A percentile compares a stretch with the other conserved stretches of the same genome.
phyloP scores from a whole-genome alignment of 2,329 filamentous ascomycete genomes.

The Ophiostoma quercus region DNA sequence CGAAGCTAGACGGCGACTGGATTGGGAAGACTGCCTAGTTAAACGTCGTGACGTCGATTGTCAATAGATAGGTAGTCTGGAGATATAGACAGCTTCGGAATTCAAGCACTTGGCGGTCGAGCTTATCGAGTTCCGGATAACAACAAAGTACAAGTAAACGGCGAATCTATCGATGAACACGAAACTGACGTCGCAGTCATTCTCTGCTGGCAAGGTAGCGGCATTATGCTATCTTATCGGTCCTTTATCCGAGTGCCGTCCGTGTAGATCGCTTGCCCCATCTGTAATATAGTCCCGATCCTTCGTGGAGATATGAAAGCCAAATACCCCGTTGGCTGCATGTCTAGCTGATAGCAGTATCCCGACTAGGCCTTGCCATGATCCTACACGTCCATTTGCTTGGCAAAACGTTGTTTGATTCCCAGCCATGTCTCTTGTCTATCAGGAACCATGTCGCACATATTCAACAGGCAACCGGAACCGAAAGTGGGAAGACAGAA shows the following conservation, averaged over 20 bases:
- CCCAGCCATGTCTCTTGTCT: background rate
- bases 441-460: background rate
- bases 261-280: constrained; percentile 1
- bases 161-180: background rate
- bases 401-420: background rate
- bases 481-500: background rate
- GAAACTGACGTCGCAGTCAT: background rate
- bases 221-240: background rate
- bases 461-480: background rate
- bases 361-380: background rate
- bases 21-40: background rate
- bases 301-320: background rate
- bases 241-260: background rate
- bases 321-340: background rate
- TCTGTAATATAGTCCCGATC: background rate
- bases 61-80: background rate
- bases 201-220: background rate
- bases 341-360: background rate
- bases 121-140: background rate
- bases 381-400: background rate
- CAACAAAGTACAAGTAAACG: background rate
- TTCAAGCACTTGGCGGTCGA: background rate
- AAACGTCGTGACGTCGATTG: background rate
- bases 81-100: background rate
- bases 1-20: background rate